A percentile compares a stretch with the other conserved stretches of the same genome.
Evolutionary conservation across 2,329 filamentous ascomycete species (phyloP).

Genomic region (Aspergillus sclerotialis): DNA sequence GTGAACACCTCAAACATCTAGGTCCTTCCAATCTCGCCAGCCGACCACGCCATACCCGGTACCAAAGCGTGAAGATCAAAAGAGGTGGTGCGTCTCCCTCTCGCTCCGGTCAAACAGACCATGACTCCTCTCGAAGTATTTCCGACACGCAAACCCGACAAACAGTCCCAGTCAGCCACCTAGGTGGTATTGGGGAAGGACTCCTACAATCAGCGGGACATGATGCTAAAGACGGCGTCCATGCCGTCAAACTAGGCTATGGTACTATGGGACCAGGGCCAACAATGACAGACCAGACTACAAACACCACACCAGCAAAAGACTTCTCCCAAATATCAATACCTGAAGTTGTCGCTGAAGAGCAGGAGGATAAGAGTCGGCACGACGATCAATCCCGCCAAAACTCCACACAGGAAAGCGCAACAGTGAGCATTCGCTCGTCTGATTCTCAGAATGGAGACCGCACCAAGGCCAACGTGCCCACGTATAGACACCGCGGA

Average conservation of each 20-base stretch:
- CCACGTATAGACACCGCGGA: conserved; percentile 34
- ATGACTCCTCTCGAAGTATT: conserved; percentile 34
- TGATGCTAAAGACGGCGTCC: conserved; percentile 59
- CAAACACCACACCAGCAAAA: conserved; percentile 13
- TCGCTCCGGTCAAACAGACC: conserved; percentile 28
- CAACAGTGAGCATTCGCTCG: conserved; percentile 16
- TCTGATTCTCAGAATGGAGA: conserved; percentile 15
- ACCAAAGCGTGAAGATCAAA: conserved; percentile 60
- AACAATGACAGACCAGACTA: conserved; percentile 15
- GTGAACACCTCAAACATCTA: conserved; percentile 56
- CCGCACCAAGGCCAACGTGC: conserved; percentile 17
- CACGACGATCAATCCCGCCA: conserved; percentile 14
- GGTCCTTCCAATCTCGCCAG: conserved; percentile 59
- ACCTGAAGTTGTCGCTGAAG: conserved; percentile 25
- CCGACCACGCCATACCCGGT: conserved; percentile 54
- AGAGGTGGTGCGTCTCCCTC: conserved; percentile 39
- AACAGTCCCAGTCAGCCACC: conserved; percentile 30
- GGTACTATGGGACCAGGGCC: conserved; percentile 35
- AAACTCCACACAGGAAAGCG: conserved; percentile 12
- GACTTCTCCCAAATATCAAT: conserved; percentile 21
- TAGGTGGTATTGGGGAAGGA: conserved; percentile 49
- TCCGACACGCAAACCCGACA: conserved; percentile 27
- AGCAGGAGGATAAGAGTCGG: conserved; percentile 18
- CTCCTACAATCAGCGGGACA: conserved; percentile 48
- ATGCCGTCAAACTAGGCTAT: conserved; percentile 52